These are phyloP conservation scores for Podaxis rugospora DNA, from an alignment of 768 basidiomycete genomes.

Conservation along the genomic window DNA sequence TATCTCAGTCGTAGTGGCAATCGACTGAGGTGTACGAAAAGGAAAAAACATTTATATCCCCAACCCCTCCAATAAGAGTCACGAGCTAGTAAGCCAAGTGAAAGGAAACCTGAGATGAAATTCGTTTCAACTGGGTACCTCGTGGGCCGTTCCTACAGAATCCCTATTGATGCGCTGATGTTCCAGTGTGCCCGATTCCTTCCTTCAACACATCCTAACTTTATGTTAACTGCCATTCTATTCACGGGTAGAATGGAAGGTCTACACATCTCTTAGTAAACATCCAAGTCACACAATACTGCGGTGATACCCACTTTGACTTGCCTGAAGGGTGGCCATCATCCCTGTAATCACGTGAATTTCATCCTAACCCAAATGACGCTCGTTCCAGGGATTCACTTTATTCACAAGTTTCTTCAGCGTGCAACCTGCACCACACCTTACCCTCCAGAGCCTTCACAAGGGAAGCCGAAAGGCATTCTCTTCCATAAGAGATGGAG, in stretches of 20 bases:
- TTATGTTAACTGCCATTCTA: background rate
- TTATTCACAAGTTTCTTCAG: background rate
- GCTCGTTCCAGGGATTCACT: background rate
- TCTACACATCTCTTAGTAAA: background rate
- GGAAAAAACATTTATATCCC: too few species aligned
- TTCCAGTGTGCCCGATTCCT: too few species aligned
- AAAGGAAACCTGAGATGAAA: too few species aligned
- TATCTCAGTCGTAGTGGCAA: too few species aligned
- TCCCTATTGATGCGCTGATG: too few species aligned
- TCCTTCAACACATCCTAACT: background rate
- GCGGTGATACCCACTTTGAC: background rate
- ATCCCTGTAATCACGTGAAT: slow-evolving; percentile 1
- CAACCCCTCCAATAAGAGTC: too few species aligned
- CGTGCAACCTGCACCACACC: background rate
- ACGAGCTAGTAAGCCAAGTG: too few species aligned
- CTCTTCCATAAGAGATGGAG: slow-evolving; percentile 15
- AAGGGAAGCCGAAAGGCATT: background rate
- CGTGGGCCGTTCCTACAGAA: too few species aligned
- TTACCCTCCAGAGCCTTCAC: background rate
- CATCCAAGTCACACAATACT: background rate
- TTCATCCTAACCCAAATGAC: background rate
- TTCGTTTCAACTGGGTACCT: too few species aligned
- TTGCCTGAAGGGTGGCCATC: background rate
- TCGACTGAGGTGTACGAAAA: too few species aligned
- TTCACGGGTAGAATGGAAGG: background rate